Percentiles rank a stretch among this genome's conserved stretches.
Conservation (phyloP, 306 rosid genomes). For the Luffa acutangula region DNA sequence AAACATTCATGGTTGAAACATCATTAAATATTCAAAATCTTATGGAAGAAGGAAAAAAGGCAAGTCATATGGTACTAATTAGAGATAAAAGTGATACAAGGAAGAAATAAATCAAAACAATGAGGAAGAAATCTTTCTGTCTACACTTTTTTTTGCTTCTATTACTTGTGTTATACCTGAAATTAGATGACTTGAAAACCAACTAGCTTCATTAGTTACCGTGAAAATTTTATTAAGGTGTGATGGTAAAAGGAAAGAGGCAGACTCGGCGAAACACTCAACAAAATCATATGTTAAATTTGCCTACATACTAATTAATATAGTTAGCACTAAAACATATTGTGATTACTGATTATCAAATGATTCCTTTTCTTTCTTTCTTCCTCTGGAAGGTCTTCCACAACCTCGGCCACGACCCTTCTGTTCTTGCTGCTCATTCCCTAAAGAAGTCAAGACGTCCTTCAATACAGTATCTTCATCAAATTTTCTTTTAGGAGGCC, state of each 20-base stretch:
- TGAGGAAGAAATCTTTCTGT: not conserved
- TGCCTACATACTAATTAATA: not conserved
- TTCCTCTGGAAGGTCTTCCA: not conserved
- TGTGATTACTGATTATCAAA: not conserved
- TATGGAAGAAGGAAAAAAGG: not conserved
- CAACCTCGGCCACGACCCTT: not conserved
- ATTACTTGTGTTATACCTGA: not conserved
- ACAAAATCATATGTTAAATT: too few species aligned
- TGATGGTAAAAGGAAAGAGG: not conserved
- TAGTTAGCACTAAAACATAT: not conserved
- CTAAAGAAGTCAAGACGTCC: not conserved
- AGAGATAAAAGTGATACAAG: not conserved
- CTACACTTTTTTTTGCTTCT: not conserved
- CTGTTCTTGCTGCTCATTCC: not conserved
- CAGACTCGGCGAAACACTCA: too few species aligned
- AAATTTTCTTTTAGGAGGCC: conserved; percentile 13
- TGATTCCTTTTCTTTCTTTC: not conserved
- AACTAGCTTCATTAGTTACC: too few species aligned
- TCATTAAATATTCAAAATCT: not conserved
- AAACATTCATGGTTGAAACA: not conserved
- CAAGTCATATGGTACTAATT: not conserved
- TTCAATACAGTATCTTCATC: not conserved
- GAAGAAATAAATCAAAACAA: not conserved
- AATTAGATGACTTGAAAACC: too few species aligned
- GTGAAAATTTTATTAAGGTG: too few species aligned